Conservation (phyloP, 1,284 basidiomycete species). For the Puccinia hordei region DNA sequence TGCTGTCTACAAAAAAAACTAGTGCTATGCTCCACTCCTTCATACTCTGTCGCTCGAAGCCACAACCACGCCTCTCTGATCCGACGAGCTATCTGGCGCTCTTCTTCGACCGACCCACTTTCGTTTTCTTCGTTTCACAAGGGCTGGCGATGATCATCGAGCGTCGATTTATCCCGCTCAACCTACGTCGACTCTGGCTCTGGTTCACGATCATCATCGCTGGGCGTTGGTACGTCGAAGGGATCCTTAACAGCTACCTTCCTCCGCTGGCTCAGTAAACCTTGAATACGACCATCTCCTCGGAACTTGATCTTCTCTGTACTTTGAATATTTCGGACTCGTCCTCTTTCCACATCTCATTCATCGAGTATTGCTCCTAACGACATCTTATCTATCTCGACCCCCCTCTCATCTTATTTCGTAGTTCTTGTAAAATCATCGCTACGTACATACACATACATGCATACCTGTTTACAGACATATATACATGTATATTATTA, state of each 20-base stretch:
- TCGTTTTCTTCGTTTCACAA: conserved; percentile 21
- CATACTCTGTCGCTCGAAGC: not conserved
- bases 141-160: conserved; percentile 11
- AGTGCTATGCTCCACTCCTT: conserved; percentile 35
- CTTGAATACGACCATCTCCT: not conserved
- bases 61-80: not conserved
- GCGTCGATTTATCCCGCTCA: not conserved
- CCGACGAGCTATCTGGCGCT: conserved; percentile 1
- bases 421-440: no score
- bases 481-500: no score
- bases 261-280: not conserved
- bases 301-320: not conserved
- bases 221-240: conserved; percentile 14
- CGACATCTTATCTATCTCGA: no score
- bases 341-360: not conserved
- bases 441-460: no score
- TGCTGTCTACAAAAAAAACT: not conserved
- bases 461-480: no score
- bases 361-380: no score
- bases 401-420: no score
- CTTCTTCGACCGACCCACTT: not conserved
- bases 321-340: not conserved
- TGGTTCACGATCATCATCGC: conserved; percentile 15
- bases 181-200: not conserved
- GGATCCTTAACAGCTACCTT: conserved; percentile 1